Evolutionary conservation across 1,284 basidiomycete genomes (phyloP), one percentile per base, ranked within the genome.

Genomic region (Veloporphyrellus conicus): DNA sequence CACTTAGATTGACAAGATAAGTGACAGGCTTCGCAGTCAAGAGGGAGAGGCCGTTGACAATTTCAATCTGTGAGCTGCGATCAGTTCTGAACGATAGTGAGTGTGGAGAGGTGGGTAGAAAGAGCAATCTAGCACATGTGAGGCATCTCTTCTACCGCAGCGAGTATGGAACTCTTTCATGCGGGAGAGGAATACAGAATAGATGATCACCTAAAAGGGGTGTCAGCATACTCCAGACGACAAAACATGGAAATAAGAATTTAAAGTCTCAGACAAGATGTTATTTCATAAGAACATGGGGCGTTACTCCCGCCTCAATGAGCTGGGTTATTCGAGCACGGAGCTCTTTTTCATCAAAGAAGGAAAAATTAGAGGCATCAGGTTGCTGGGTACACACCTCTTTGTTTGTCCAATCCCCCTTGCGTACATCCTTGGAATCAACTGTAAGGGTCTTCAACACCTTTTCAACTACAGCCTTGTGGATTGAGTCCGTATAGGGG

Each of bases 11-110:
- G 70, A 99, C 93, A 40, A 99, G 88, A 75, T 99, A 99, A 48
- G 90, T 97, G 57, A 99, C 93, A 37, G 95, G 91, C 69, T 99
- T 99, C 53, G 96, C 94, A 19, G 95, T 98, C 42, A 99, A 79
- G 20, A 99, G 83, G 60, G 84, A 81, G 44, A 99, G 82, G 40
- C 82, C 71, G 74, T 99, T 99, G 71, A 99, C 90, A 56, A 95
- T 84, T 63, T 98, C 95, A 60, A 99, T 87, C 95, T 98, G 64
- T 10, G 20, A 38, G 47, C 28, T 50, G 40, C 19, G 14, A 38
- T 67, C 47, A 61, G 59, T 47, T 48, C 43, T 22, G 53, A 38
- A 20, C 11, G 3, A 54, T 4, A 34, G 41, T 46, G 41, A 45
- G 28, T 47, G 42, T 41, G 37, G n/a, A 20, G 11, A 35, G 33